Conservation (phyloP, 495 filamentous ascomycete genomes). For the Lasiosphaeria miniovina region DNA sequence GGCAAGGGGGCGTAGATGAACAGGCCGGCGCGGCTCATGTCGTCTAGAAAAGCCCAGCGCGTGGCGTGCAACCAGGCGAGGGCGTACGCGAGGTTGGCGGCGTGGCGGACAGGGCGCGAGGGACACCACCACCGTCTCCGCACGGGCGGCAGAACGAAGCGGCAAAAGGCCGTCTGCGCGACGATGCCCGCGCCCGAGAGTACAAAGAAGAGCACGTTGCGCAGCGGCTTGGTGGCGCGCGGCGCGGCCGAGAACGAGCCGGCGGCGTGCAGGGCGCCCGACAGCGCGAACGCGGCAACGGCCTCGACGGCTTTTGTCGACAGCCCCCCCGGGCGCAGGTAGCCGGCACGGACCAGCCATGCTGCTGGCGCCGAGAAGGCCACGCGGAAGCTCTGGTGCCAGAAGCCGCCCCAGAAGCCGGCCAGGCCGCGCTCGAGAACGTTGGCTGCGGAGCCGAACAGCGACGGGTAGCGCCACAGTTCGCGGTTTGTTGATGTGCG, state of each 20-base stretch:
- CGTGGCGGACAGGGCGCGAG: slow-evolving; percentile 39
- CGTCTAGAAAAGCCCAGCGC: slow-evolving; percentile 52
- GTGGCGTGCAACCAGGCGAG: slow-evolving; percentile 58
- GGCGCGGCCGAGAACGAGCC: slow-evolving; percentile 55
- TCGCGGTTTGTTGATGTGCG: slow-evolving; percentile 41
- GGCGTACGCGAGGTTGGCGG: slow-evolving; percentile 52
- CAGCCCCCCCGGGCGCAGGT: background rate
- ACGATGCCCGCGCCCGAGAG: slow-evolving; percentile 54
- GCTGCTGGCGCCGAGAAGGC: slow-evolving; percentile 60
- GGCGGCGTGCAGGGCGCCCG: slow-evolving; percentile 57
- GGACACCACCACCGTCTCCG: slow-evolving; percentile 7
- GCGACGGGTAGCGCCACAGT: slow-evolving; percentile 64
- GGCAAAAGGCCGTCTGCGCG: slow-evolving; percentile 38
- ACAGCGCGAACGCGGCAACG: slow-evolving; percentile 53
- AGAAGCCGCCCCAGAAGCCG: slow-evolving; percentile 80
- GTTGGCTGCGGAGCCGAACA: slow-evolving; percentile 55
- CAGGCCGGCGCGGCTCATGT: slow-evolving; percentile 58
- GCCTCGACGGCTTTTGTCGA: background rate
- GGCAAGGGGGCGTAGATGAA: slow-evolving; percentile 73
- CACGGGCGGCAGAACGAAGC: background rate
- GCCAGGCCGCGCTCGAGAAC: slow-evolving; percentile 65
- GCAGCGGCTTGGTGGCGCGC: slow-evolving; percentile 35
- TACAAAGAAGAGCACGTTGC: slow-evolving; percentile 53
- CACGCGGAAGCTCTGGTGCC: slow-evolving; percentile 83
- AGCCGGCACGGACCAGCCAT: slow-evolving; percentile 38